These are phyloP conservation scores for Nigrospora sphaerica DNA, from an alignment of 2,329 filamentous ascomycete genomes.

Conservation along the genomic window DNA sequence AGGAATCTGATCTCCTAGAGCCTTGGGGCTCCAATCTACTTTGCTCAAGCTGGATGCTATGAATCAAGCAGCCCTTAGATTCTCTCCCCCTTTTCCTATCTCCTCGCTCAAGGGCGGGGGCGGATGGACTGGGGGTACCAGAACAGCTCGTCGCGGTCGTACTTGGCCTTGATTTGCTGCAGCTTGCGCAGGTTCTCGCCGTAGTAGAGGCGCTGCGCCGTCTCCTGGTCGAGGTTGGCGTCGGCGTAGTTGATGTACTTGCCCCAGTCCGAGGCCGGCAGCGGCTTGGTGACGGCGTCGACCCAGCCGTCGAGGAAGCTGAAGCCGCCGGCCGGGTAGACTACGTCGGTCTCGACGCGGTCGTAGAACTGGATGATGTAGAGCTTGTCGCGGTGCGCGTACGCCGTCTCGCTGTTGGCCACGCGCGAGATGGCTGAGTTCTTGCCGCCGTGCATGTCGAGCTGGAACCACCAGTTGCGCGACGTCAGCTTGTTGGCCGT, in stretches of 20 bases:
- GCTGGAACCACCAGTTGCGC: constrained; percentile 32
- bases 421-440: constrained; percentile 27
- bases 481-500: constrained; percentile 25
- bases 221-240: constrained; percentile 33
- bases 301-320: constrained; percentile 20
- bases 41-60: too few relatives aligned
- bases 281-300: constrained; percentile 11
- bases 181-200: constrained; percentile 29
- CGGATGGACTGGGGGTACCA: constrained; percentile 23
- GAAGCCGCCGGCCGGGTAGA: constrained; percentile 18
- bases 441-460: constrained; percentile 33
- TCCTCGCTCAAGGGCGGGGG: too few relatives aligned
- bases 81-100: too few relatives aligned
- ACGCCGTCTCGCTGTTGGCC: constrained; percentile 23
- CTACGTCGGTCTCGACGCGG: constrained; percentile 16
- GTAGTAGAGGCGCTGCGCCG: constrained; percentile 43
- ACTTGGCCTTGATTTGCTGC: constrained; percentile 28
- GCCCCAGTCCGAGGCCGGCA: constrained; percentile 15
- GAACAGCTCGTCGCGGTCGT: constrained; percentile 33
- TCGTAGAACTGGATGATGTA: constrained; percentile 44
- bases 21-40: too few relatives aligned
- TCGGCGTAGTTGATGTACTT: constrained; percentile 49
- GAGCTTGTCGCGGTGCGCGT: constrained; percentile 36
- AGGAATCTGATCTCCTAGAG: too few relatives aligned
- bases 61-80: too few relatives aligned